phyloP scores from a whole-genome alignment of 768 basidiomycete genomes.

The Dentipellis sp. region DNA sequence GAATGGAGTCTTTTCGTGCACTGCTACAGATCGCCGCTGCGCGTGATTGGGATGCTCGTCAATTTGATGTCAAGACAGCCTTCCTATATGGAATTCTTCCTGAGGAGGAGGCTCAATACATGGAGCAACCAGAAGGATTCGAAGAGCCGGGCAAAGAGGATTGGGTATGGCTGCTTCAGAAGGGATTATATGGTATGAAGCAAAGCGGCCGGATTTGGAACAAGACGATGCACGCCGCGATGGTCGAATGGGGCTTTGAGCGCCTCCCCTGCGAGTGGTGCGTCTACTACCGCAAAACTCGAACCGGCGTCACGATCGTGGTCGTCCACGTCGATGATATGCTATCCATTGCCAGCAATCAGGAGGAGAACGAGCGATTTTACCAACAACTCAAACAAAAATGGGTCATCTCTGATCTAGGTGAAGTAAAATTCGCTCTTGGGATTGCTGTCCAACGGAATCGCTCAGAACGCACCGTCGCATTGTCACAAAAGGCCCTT shows the following conservation, averaged over 20 bases:
- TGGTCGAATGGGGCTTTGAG: not conserved
- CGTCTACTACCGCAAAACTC: not conserved
- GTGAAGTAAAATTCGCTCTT: conserved; percentile 18
- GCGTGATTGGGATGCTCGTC: conserved; percentile 26
- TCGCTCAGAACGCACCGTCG: conserved; percentile 12
- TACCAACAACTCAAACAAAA: conserved; percentile 16
- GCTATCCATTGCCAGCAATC: conserved; percentile 19
- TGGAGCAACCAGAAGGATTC: conserved; percentile 26
- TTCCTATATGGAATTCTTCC: conserved; percentile 26
- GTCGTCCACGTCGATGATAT: conserved; percentile 20
- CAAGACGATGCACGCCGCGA: conserved; percentile 11
- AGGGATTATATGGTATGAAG: conserved; percentile 29
- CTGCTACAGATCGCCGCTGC: conserved; percentile 27
- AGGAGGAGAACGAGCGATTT: conserved; percentile 1
- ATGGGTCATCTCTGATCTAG: conserved; percentile 24
- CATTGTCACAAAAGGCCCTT: conserved; percentile 20
- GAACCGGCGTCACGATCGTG: not conserved
- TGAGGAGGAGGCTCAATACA: conserved; percentile 22
- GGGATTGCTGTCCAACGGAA: conserved; percentile 23
- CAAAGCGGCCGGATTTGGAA: conserved; percentile 28
- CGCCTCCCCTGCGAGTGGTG: conserved; percentile 1
- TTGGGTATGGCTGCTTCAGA: conserved; percentile 6
- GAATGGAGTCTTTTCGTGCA: conserved; percentile 28
- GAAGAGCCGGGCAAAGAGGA: not conserved
- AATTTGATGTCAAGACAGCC: conserved; percentile 32